Evolutionary conservation across 306 rosid genomes (phyloP).

Genomic region (Parietaria judaica): DNA sequence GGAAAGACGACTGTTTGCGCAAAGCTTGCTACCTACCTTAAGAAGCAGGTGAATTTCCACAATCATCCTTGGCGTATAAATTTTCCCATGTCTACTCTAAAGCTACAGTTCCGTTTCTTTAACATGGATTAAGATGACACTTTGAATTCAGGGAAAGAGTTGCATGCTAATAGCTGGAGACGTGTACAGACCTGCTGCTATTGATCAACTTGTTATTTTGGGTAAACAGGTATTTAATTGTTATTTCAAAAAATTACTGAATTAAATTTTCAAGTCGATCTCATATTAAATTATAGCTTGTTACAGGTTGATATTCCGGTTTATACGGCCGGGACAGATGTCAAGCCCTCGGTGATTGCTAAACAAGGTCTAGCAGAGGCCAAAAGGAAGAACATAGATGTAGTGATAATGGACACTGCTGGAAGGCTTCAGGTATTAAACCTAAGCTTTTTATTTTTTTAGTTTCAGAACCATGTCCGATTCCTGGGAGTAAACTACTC

Average conservation of each 20-base stretch:
- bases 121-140: conserved; percentile 16
- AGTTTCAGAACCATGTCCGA: too few relatives aligned
- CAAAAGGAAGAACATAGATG: conserved; percentile 78
- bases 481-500: too few relatives aligned
- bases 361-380: conserved; percentile 92
- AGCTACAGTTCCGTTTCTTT: not conserved
- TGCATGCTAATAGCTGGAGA: conserved; percentile 96
- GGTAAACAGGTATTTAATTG: conserved; percentile 73
- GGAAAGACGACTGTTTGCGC: conserved; percentile 99
- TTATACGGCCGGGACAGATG: conserved; percentile 79
- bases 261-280: not conserved
- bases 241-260: not conserved
- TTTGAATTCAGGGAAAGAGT: conserved; percentile 69
- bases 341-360: conserved; percentile 83
- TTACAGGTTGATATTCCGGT: conserved; percentile 91
- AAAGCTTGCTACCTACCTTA: conserved; percentile 77
- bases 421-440: conserved; percentile 94
- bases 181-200: conserved; percentile 98
- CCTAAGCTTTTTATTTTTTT: conserved; percentile 4
- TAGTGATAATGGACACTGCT: conserved; percentile 91
- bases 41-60: conserved; percentile 61
- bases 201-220: conserved; percentile 87
- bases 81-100: conserved; percentile 6
- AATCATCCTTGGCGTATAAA: conserved; percentile 2
- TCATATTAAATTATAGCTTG: conserved; percentile 37